These are phyloP conservation scores for Phytophthora kernoviae DNA, from an alignment of 352 stramenopile species.

Conservation along the genomic window DNA sequence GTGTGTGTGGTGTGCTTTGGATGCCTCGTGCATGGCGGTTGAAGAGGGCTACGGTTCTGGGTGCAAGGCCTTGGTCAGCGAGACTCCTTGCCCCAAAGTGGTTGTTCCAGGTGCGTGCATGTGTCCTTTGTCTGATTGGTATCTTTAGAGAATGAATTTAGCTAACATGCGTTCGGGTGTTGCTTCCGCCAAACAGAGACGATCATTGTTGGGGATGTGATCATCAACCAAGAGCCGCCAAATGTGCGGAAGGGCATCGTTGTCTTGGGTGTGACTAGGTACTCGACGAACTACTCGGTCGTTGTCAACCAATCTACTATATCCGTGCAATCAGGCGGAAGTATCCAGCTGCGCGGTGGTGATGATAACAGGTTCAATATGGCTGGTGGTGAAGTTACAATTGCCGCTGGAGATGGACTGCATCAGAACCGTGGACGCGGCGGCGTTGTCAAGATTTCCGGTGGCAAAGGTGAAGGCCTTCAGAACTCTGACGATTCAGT, in stretches of 20 bases:
- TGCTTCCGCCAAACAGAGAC: conserved; percentile 45
- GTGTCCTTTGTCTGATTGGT: conserved; percentile 5
- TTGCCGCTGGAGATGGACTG: conserved; percentile 70
- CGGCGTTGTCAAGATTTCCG: conserved; percentile 72
- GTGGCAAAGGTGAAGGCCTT: conserved; percentile 68
- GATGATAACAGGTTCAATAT: conserved; percentile 79
- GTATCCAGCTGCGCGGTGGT: conserved; percentile 60
- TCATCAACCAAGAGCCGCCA: conserved; percentile 52
- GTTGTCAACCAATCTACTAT: conserved; percentile 46
- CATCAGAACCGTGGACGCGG: conserved; percentile 82
- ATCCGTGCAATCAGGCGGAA: conserved; percentile 51
- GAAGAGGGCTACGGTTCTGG: conserved; percentile 83
- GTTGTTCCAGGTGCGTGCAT: conserved; percentile 68
- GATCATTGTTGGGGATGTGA: conserved; percentile 57
- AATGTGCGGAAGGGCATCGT: conserved; percentile 41
- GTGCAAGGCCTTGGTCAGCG: conserved; percentile 86
- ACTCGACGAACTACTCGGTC: conserved; percentile 43
- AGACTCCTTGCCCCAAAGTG: conserved; percentile 80
- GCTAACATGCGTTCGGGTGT: conserved; percentile 21
- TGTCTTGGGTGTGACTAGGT: conserved; percentile 42
- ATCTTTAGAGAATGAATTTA: not conserved
- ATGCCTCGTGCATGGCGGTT: conserved; percentile 81
- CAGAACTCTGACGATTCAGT: conserved; percentile 79
- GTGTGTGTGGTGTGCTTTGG: conserved; percentile 92
- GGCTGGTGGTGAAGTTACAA: conserved; percentile 49